Base-by-base conservation (phyloP, 2,329 filamentous ascomycete species). In the Cyclaneusma minus region DNA sequence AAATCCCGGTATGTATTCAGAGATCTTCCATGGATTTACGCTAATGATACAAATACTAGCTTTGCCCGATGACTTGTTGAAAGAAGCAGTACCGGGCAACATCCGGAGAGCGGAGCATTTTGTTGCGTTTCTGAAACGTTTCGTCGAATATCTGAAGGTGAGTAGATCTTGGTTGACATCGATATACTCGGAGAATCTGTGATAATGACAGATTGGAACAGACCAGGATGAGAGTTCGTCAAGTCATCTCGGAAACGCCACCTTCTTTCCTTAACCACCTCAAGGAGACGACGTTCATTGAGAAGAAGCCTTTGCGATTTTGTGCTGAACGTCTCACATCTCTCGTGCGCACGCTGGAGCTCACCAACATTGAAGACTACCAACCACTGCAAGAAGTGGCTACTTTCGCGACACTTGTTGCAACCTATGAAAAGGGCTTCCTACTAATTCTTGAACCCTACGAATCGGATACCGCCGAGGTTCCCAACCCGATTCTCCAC, bases 281-380 rank as follows among this genome's bases (percentile, higher is more conserved):
- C 5, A 91, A 82, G 46, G 89, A 98, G 39, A 74, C 93, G 30
- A 98, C 91, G 0, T 98, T 92, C 45, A 98, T 98, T 42, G 89
- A 98, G 48, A 83, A 83, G 49, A 98, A 98, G 42, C 89, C 89
- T 0, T 53, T 98, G 7, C 65, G 81, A 25, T 98, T 98, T 51
- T 98, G 91, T 45, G 84, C 89, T 1, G 91, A 98, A 52, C 73
- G 89, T 20, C 58, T 98, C 8, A 93, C 89, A 1, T 98, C 87
- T 1, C 70, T 98, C 5, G 87, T 98, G 11, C 69, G 91, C 31
- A 98, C 89, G 0, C 65, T 98, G 10, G 89, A 98, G 50, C 71
- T 98, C 31, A 91, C 87, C 16, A 95, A 91, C 41, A 94, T 98
- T 33, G 89, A 98, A 55, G 91, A 98, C 48, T 98, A 91, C 47